Evolutionary conservation across 1,284 basidiomycete species (phyloP), one percentile per base, ranked within the genome.

Genomic region (Vanrija sp.): DNA sequence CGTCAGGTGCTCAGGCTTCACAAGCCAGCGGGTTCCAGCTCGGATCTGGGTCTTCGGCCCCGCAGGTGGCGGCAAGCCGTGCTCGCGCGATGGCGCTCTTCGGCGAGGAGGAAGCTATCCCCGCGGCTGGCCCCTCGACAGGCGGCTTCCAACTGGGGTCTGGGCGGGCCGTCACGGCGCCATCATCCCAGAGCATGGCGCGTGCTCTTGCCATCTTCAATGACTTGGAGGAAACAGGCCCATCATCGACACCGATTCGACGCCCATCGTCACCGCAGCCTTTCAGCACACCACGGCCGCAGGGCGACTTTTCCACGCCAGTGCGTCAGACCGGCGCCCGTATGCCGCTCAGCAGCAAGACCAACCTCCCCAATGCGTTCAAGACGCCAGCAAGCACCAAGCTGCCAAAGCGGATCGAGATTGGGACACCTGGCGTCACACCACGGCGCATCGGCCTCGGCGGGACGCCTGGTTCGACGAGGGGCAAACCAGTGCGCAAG

Each of bases 371-470:
- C 24, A 64, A 71, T 54, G 65, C 65, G 19, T 53, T 65, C 16
- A 31, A 47, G 3, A 51, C 49, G 20, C 51, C 57, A 27, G 27
- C 49, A 47, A 45, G 50, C 42, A 46, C 45, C 4, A 55, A 45
- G 49, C 48, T 53, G 12, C 47, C 51, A 9, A 56, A 53, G 24
- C 58, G 66, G 1, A 61, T 65, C 31, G 53, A 61, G 4, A 65
- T 68, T 52, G 63, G 59, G 19, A 65, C 69, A 0, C 69, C 71
- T 3, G 57, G 60, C 2, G 43, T 56, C 0, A 47, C 63, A 2
- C 58, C 59, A 3, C 62, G 73, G 19, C 61, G 75, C 4, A 65
- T 77, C 19, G 73, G 73, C 0, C 54, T 75, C 9, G 71, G 68
- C 0, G 41, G 59, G n/a, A 70, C 69, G 0, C 65, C 73, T 9